These are phyloP conservation scores for Orbilia oligospora DNA, from an alignment of 2,329 filamentous ascomycete genomes.

Conservation along the genomic window DNA sequence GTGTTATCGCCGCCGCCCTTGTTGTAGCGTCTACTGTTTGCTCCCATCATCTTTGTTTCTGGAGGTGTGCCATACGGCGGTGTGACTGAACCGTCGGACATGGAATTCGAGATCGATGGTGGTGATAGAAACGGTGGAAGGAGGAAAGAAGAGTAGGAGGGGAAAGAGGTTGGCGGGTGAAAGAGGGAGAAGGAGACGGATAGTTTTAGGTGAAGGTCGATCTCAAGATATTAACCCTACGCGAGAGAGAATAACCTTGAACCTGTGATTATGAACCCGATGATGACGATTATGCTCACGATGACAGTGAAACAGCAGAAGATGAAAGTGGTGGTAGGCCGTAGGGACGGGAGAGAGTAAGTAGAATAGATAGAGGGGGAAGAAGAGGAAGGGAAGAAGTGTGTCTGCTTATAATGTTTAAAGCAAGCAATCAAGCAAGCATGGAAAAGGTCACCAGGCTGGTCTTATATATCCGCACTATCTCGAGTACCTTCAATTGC, in stretches of 20 bases:
- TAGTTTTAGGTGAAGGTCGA: constrained; percentile 8
- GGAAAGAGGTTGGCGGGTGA: background rate
- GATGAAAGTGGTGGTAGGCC: background rate
- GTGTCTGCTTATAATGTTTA: background rate
- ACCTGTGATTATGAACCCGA: background rate
- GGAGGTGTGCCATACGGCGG: constrained; percentile 22
- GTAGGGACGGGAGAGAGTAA: no score
- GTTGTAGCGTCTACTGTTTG: constrained; percentile 52
- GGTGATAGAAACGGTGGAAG: background rate
- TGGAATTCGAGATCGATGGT: background rate
- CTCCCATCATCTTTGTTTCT: constrained; percentile 38
- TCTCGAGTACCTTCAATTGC: background rate
- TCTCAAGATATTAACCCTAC: background rate
- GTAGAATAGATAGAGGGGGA: background rate
- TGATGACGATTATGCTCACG: background rate
- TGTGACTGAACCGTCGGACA: constrained; percentile 18
- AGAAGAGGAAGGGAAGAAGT: background rate
- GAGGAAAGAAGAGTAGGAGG: background rate
- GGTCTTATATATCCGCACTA: constrained; percentile 1
- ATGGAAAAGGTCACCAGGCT: constrained; percentile 9
- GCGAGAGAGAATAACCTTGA: background rate
- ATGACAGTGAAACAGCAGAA: background rate
- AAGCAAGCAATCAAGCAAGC: background rate
- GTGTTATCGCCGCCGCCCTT: constrained; percentile 51
- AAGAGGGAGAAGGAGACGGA: background rate